Evolutionary conservation across 2,329 filamentous ascomycete species (phyloP).

Genomic region (Penicillium psychrosexuale): DNA sequence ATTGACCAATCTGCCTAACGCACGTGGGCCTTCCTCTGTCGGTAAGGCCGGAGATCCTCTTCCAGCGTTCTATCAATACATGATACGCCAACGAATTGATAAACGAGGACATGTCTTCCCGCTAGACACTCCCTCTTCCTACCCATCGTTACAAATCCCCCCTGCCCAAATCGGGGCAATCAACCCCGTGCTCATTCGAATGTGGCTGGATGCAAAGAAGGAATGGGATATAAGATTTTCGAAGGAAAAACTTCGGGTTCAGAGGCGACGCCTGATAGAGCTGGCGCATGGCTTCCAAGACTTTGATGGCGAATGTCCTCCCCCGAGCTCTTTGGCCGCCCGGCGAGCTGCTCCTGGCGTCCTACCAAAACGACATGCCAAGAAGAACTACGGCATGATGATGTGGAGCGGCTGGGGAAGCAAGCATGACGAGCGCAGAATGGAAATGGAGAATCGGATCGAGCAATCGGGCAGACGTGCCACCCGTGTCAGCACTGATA

Average conservation of each 20-base stretch:
- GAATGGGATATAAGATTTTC: slow-evolving; percentile 72
- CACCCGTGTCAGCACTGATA: slow-evolving; percentile 27
- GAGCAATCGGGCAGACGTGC: slow-evolving; percentile 21
- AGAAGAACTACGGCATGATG: slow-evolving; percentile 70
- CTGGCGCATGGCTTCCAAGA: slow-evolving; percentile 68
- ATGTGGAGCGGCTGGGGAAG: slow-evolving; percentile 87
- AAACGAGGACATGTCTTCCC: slow-evolving; percentile 71
- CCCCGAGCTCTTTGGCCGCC: slow-evolving; percentile 77
- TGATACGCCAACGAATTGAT: slow-evolving; percentile 87
- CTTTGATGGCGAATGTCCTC: slow-evolving; percentile 73
- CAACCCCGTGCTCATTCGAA: slow-evolving; percentile 73
- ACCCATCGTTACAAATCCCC: slow-evolving; percentile 65
- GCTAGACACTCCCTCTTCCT: slow-evolving; percentile 61
- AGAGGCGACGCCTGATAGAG: slow-evolving; percentile 70
- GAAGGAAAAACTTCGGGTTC: slow-evolving; percentile 65
- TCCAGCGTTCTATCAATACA: slow-evolving; percentile 74
- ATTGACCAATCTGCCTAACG: slow-evolving; percentile 9
- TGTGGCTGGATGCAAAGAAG: slow-evolving; percentile 74
- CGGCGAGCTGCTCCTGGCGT: slow-evolving; percentile 49
- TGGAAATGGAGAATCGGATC: slow-evolving; percentile 41
- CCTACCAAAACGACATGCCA: slow-evolving; percentile 25
- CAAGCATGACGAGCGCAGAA: slow-evolving; percentile 76
- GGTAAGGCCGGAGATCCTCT: slow-evolving; percentile 85
- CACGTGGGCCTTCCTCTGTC: slow-evolving; percentile 48
- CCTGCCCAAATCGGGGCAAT: slow-evolving; percentile 69